Evolutionary conservation across 2,329 filamentous ascomycete species (phyloP), one percentile per base, ranked within the genome.

Genomic region (Sporothrix curviconia): DNA sequence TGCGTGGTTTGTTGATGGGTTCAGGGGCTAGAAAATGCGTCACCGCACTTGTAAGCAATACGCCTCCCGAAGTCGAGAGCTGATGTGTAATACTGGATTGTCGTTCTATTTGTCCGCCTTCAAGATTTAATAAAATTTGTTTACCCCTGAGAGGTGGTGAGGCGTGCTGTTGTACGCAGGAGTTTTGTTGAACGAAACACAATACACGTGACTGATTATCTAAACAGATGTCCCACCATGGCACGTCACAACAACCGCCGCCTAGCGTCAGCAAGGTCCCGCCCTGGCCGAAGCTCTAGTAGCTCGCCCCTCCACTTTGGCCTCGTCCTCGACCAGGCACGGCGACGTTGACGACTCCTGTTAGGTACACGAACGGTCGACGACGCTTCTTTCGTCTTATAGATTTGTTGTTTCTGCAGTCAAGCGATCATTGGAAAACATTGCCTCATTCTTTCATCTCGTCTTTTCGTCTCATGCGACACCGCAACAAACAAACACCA

Each of bases 201-300:
- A 12, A 7, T 1, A 17, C 55, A 57, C 55, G 55, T 57, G 55
- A 52, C 39, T 30, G 19, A 32, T 57, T 24, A 57, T n/a, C 32
- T 43, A 39, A 51, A 17, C 55, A 17, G 5, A 6, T 17, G 12
- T 22, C 37, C 19, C 28, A 14, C 19, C 17, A 32, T 56, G 44
- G 55, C 55, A 53, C 56, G 56, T 57, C 56, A 53, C 56, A 47
- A 39, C 42, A n/a, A 28, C 49, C 32, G 56, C 49, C 56, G 56
- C 56, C 56, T 57, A 53, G 49, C 47, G 22, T 34, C 32, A 36
- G 46, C 46, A 50, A 14, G 46, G 46, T n/a, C 46, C 17, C 46
- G 46, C 46, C 46, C 30, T 37, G 22, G 30, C 34, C 47, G 34
- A 34, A 50, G 49, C 56, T 56, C 37, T 17, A 51, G 15, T 49